A percentile compares a stretch with the other conserved stretches of the same genome.
Evolutionary conservation across 306 rosid species (phyloP).

Genomic region (Casuarina cunninghamiana): DNA sequence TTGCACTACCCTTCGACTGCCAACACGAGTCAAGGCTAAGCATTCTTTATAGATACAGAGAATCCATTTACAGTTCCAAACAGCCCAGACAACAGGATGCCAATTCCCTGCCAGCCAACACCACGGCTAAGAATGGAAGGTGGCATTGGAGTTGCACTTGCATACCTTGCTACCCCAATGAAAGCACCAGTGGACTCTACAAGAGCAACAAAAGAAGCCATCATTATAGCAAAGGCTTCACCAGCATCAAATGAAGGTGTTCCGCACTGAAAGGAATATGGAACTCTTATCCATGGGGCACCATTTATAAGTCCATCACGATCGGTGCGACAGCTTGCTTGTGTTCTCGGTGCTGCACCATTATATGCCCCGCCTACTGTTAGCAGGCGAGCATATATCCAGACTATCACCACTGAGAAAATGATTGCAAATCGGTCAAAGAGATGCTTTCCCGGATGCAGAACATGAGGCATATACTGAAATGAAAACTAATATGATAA

Average conservation of each 20-base stretch:
- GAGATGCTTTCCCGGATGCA: constrained; percentile 49
- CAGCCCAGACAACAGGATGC: constrained; percentile 84
- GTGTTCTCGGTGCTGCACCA: constrained; percentile 72
- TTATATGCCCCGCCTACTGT: constrained; percentile 98
- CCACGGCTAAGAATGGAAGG: constrained; percentile 96
- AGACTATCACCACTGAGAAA: constrained; percentile 77
- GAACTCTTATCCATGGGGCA: constrained; percentile 96
- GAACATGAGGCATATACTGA: constrained; percentile 88
- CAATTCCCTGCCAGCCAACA: constrained; percentile 98
- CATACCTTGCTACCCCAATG: constrained; percentile 75
- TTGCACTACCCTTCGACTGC: constrained; percentile 96
- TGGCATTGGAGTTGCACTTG: constrained; percentile 90
- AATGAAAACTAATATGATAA: constrained; percentile 72
- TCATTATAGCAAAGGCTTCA: constrained; percentile 40
- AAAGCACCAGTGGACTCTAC: constrained; percentile 86
- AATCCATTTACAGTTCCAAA: constrained; percentile 93
- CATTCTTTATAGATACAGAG: constrained; percentile 93
- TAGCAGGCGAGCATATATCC: constrained; percentile 91
- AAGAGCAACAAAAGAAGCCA: no score
- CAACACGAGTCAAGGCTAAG: constrained; percentile 96
- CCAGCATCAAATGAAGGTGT: constrained; percentile 98
- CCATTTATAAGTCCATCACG: constrained; percentile 80
- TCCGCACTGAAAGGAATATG: constrained; percentile 99
- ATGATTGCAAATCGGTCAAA: constrained; percentile 82
- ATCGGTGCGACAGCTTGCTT: constrained; percentile 90